Conservation (phyloP, 495 filamentous ascomycete genomes). For the Lophiotrema nucula region DNA sequence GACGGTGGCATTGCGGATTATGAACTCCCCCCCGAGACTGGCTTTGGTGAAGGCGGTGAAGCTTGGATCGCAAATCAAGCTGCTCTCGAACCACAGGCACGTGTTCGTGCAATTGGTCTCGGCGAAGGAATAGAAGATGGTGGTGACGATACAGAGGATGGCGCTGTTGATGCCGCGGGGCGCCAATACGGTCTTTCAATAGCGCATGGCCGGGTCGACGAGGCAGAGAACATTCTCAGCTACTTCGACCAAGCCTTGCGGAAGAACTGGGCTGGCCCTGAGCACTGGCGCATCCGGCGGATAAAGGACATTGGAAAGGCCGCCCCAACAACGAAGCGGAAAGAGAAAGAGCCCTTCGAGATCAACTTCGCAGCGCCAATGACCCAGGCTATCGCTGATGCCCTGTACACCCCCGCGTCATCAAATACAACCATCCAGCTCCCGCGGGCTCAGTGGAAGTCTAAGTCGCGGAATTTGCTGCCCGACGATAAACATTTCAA, state of each 20-base stretch:
- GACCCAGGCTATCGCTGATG: slow-evolving; percentile 65
- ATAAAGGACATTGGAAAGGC: slow-evolving; percentile 80
- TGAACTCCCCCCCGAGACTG: slow-evolving; percentile 64
- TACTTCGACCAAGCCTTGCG: slow-evolving; percentile 95
- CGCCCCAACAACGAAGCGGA: slow-evolving; percentile 58
- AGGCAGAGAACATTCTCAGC: slow-evolving; percentile 88
- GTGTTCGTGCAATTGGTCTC: slow-evolving; percentile 49
- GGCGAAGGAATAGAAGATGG: slow-evolving; percentile 53
- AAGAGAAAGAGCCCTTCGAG: slow-evolving; percentile 94
- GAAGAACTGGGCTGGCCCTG: slow-evolving; percentile 98
- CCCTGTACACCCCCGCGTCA: slow-evolving; percentile 79
- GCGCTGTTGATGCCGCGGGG: slow-evolving; percentile 58
- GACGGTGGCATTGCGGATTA: slow-evolving; percentile 71
- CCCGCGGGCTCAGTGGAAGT: slow-evolving; percentile 92
- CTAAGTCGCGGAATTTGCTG: slow-evolving; percentile 85
- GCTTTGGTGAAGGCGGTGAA: slow-evolving; percentile 75
- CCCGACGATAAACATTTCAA: slow-evolving; percentile 99
- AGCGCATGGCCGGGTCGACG: slow-evolving; percentile 57
- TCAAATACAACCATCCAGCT: slow-evolving; percentile 79
- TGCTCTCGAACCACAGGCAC: slow-evolving; percentile 60
- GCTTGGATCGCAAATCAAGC: slow-evolving; percentile 65
- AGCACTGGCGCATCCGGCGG: slow-evolving; percentile 94
- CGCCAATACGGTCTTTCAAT: slow-evolving; percentile 72
- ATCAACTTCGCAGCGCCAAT: slow-evolving; percentile 83
- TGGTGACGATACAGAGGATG: slow-evolving; percentile 42